Base-by-base conservation (phyloP, 805 yeast genomes). In the Teunomyces gatunensis region DNA sequence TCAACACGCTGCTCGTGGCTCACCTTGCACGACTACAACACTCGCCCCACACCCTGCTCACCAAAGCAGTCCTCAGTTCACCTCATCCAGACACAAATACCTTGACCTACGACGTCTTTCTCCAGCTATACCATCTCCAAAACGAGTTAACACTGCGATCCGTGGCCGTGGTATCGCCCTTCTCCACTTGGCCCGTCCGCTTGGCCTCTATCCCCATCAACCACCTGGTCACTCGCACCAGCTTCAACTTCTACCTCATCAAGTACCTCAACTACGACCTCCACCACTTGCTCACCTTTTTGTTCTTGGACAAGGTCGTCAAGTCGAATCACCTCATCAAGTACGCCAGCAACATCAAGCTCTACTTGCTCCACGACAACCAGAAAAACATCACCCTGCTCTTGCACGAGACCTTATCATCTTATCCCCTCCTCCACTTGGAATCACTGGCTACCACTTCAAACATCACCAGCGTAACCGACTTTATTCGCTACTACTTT, bases 281-380 rank as follows among this genome's bases (percentile, higher is more conserved):
- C n/a, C 54, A 56, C 46, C 48, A 47, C 20, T 47, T 53, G 29
- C 50, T 63, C 12, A 54, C 62, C 17, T 52, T 57, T 7, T 49
- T 67, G 9, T 68, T 59, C 48, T 48, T 69, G 25, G 63, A 63
- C 49, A 47, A 59, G 25, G 27, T 70, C 2, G 39, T 45, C 25
- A 55, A 54, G 20, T 50, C 52, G 9, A 68, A 71, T 49, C 69
- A 68, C 46, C 46, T 69, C 23, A 57, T 71, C 28, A 53, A 56
- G 20, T 55, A 54, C 29, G 69, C 73, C 0, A 49, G 51, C 29
- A 30, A 20, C 5, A 20, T 67, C 21, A 59, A 56, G 12, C 4
- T 65, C 2, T 67, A 58, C 46, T 40, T 64, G n/a, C 30, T 64
- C 18, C 62, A 63, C 44, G 40, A 47, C 32, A 6, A 44, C 2